Conservation (phyloP, 306 rosid species). For the Cucurbita argyrosperma region DNA sequence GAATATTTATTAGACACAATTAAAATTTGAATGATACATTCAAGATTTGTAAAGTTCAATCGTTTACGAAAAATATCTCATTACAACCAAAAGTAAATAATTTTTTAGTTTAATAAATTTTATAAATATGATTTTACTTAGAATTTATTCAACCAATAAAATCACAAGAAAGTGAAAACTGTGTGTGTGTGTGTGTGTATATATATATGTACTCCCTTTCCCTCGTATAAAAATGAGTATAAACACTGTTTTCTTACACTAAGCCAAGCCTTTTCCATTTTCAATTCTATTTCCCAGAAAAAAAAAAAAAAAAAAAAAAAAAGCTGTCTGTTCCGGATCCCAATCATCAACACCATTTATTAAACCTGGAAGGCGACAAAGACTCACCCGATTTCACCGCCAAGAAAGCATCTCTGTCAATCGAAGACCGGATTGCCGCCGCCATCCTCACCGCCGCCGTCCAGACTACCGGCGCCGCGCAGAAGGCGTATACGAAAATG, state of each 20-base stretch:
- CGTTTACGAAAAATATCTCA: no score
- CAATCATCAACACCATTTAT: slow-evolving; percentile 32
- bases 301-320: background rate
- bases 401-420: slow-evolving; percentile 64
- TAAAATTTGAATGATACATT: no score
- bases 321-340: background rate
- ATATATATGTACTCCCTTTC: background rate
- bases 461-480: slow-evolving; percentile 60
- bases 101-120: no score
- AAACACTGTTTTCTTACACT: background rate
- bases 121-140: background rate
- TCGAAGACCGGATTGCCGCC: slow-evolving; percentile 41
- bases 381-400: slow-evolving; percentile 40
- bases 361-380: slow-evolving; percentile 33
- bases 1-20: no score
- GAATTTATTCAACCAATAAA: background rate
- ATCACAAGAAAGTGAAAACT: background rate
- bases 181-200: no score
- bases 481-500: slow-evolving; percentile 54
- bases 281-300: background rate
- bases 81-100: no score
- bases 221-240: background rate
- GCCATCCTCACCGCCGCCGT: slow-evolving; percentile 28
- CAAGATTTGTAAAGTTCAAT: no score
- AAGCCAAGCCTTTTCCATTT: background rate